Evolutionary conservation across 1,284 basidiomycete species (phyloP).

Genomic region (Ustilago hordei): DNA sequence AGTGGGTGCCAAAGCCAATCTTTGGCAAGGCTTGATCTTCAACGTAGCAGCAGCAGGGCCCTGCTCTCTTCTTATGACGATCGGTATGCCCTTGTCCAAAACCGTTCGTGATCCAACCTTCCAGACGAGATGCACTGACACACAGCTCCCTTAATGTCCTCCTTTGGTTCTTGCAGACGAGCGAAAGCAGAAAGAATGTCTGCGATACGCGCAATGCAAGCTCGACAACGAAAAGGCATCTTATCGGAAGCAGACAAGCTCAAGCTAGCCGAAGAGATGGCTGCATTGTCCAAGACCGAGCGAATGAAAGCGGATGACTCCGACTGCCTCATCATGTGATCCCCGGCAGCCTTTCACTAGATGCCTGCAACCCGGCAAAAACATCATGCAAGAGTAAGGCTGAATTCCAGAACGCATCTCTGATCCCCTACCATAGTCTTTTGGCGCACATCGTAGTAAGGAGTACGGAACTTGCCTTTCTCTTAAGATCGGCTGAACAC

Average conservation of each 20-base stretch:
- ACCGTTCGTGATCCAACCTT: background rate
- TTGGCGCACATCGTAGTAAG: too few species aligned
- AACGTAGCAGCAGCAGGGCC: conserved; percentile 6
- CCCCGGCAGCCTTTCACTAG: background rate
- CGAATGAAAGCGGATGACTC: conserved; percentile 35
- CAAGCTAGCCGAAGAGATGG: conserved; percentile 62
- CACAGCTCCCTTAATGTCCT: background rate
- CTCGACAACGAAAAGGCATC: conserved; percentile 56
- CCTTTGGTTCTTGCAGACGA: conserved; percentile 33
- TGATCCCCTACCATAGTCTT: background rate
- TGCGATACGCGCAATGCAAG: conserved; percentile 56
- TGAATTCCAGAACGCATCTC: background rate
- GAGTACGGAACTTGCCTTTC: too few species aligned
- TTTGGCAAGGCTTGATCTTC: conserved; percentile 54
- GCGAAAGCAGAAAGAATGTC: conserved; percentile 56
- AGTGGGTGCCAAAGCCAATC: conserved; percentile 62
- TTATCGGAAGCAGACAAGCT: conserved; percentile 50
- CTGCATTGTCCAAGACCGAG: conserved; percentile 33
- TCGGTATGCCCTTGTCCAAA: conserved; percentile 33
- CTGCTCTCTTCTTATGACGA: conserved; percentile 17
- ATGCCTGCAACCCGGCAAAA: background rate
- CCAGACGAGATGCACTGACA: background rate
- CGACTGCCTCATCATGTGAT: conserved; percentile 49
- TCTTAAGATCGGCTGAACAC: too few species aligned
- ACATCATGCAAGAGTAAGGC: background rate